Conservation (phyloP, 2,329 filamentous ascomycete species). For the Ceratocystis harringtonii region DNA sequence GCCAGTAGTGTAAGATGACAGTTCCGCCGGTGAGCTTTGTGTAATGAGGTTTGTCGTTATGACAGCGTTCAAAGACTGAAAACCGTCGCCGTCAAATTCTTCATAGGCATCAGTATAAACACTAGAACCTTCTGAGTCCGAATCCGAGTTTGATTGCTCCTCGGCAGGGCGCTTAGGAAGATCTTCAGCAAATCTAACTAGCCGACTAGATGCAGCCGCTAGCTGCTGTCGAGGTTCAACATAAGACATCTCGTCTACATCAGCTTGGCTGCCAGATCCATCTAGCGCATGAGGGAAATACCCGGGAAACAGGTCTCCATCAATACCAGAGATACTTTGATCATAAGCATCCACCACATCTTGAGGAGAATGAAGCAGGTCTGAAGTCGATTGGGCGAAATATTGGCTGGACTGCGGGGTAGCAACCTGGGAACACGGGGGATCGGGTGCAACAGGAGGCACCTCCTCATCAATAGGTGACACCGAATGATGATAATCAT, state of each 20-base stretch:
- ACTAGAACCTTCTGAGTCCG: conserved; percentile 35
- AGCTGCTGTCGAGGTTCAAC: not conserved
- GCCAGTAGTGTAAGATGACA: conserved; percentile 16
- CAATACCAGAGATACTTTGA: not conserved
- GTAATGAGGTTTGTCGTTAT: conserved; percentile 41
- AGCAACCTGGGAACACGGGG: not conserved
- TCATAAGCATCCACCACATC: not conserved
- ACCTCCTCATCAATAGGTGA: not conserved
- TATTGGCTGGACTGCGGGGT: not conserved
- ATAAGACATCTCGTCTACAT: not conserved
- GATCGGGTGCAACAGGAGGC: conserved; percentile 5
- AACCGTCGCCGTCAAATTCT: conserved; percentile 55
- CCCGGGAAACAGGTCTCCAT: not conserved
- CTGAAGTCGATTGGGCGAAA: not conserved
- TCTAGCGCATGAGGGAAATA: not conserved
- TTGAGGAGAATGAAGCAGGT: not conserved
- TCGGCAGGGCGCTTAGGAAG: conserved; percentile 17
- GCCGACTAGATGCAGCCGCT: not conserved
- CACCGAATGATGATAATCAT: conserved; percentile 17
- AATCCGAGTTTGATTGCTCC: conserved; percentile 10
- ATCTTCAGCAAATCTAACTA: conserved; percentile 28
- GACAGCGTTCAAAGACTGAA: conserved; percentile 58
- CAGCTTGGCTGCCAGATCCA: not conserved
- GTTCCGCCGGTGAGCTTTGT: not conserved
- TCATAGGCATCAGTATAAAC: conserved; percentile 68